Base-by-base conservation (phyloP, 306 rosid species). In the Geum urbanum region DNA sequence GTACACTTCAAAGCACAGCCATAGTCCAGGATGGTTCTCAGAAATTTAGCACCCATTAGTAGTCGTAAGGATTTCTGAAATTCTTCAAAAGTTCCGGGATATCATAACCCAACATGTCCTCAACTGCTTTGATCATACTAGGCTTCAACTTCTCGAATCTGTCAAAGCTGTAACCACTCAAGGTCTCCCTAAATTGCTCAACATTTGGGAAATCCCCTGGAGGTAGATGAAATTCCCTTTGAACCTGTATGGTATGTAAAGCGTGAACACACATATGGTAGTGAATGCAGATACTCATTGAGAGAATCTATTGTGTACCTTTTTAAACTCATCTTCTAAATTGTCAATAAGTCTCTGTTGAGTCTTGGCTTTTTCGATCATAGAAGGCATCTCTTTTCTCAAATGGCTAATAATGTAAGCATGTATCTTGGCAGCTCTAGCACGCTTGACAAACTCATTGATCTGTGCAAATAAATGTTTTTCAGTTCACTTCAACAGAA, bases 371-470 rank as follows among this genome's bases (percentile, higher is more conserved):
- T 94, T 94, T 57, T 97, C 99, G 5, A 94, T 87, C 85, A 94
- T 81, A 11, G 91, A 7, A 74, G 99, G 99, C 99, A 94, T 94
- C 63, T 91, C 88, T 78, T 84, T 88, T 58, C 77, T 87, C 5
- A 94, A 90, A 86, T 91, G 99, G 71, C 97, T 82, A 40, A 94
- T 80, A n/a, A 94, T 94, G 74, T 87, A 84, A 69, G 99, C 95
- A 69, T 94, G 99, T 71, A 94, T 91, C 85, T 84, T 83, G 4
- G 83, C 99, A 7, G 96, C 92, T 72, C 99, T 79, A 5, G 99
- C 96, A 41, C 99, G 87, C 75, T 94, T 94, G 8, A 94, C 99
- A 72, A 84, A 94, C 78, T 94, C 99, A 84, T 94, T 94, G 77
- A 94, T 94, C 99, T 94, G 78, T 13, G 51, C 45, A 66, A 55